Percentiles rank a stretch among this genome's conserved stretches.
Conservation (phyloP, 1,284 basidiomycete genomes). For the Naganishia albida region DNA sequence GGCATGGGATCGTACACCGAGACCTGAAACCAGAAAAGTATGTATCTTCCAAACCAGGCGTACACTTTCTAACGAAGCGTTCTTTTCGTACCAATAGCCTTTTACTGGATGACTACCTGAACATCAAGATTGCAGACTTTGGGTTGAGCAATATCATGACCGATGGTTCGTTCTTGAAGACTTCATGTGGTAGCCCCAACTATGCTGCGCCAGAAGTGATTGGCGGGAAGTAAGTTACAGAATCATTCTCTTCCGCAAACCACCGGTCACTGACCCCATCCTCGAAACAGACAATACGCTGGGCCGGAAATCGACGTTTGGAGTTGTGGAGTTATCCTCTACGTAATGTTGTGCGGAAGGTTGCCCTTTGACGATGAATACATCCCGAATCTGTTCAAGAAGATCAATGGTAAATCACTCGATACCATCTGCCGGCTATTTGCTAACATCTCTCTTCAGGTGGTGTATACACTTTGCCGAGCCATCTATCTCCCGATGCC, state of each 20-base stretch:
- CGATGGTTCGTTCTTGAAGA: conserved; percentile 91
- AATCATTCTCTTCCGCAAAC: neutral
- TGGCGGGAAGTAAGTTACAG: conserved; percentile 65
- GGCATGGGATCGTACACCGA: conserved; percentile 90
- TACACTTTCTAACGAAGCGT: neutral
- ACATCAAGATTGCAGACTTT: conserved; percentile 93
- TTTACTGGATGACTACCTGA: conserved; percentile 58
- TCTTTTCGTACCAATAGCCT: conserved; percentile 44
- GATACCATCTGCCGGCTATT: neutral
- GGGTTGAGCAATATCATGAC: conserved; percentile 90
- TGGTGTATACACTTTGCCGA: conserved; percentile 80
- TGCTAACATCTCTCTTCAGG: conserved; percentile 57
- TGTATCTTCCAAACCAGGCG: conserved; percentile 52
- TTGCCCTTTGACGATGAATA: conserved; percentile 95
- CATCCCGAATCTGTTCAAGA: conserved; percentile 84
- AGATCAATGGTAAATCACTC: conserved; percentile 75
- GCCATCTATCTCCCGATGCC: conserved; percentile 73
- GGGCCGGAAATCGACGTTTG: conserved; percentile 98
- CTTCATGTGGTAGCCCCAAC: conserved; percentile 92
- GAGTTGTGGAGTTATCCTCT: conserved; percentile 93
- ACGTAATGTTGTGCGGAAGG: conserved; percentile 89
- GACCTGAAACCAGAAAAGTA: conserved; percentile 93
- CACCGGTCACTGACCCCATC: neutral
- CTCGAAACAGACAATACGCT: conserved; percentile 66
- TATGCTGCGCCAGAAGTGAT: conserved; percentile 97